These are phyloP conservation scores for Podaxis sp. DNA, from an alignment of 768 basidiomycete genomes.

Conservation along the genomic window DNA sequence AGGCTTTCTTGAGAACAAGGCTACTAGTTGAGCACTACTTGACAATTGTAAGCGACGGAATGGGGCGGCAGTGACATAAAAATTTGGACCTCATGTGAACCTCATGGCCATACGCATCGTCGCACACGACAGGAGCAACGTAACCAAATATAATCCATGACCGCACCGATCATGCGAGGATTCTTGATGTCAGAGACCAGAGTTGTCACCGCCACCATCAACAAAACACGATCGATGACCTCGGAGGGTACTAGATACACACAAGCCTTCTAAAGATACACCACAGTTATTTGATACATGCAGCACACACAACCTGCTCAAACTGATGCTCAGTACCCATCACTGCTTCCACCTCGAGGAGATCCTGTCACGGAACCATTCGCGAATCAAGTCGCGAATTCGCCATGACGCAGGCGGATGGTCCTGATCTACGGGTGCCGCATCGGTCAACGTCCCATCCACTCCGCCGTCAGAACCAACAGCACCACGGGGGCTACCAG, in stretches of 20 bases:
- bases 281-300: constrained; percentile 8
- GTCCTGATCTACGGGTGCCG: neutral
- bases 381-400: constrained; percentile 24
- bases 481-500: constrained; percentile 3
- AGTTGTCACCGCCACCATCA: neutral
- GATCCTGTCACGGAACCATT: constrained; percentile 19
- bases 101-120: constrained; percentile 7
- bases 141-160: neutral
- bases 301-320: neutral
- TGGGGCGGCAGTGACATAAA: constrained; percentile 2
- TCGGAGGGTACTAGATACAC: neutral
- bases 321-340: neutral
- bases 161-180: constrained; percentile 6
- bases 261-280: constrained; percentile 1
- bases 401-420: constrained; percentile 10
- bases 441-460: neutral
- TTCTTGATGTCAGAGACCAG: neutral
- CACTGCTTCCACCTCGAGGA: constrained; percentile 8
- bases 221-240: neutral
- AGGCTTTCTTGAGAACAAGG: neutral
- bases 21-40: neutral
- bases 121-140: neutral
- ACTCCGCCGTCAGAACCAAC: constrained; percentile 6
- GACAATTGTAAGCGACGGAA: neutral
- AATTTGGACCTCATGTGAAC: constrained; percentile 4